phyloP scores from a whole-genome alignment of 352 stramenopile species.

The Phytophthora sp. region DNA sequence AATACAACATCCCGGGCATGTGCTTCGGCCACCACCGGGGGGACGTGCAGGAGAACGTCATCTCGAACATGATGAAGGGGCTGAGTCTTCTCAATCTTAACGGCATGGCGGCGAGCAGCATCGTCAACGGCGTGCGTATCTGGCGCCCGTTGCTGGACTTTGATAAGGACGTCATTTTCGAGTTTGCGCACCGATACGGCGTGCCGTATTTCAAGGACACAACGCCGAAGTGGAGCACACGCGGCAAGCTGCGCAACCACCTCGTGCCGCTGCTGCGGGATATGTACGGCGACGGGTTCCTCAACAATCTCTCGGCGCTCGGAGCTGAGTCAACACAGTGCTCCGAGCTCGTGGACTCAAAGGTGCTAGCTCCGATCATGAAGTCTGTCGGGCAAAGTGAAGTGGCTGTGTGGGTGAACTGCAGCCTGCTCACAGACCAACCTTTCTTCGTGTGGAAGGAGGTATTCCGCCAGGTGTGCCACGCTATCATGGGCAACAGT shows the following conservation, averaged over 20 bases:
- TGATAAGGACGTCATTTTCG: slow-evolving; percentile 95
- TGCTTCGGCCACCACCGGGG: slow-evolving; percentile 97
- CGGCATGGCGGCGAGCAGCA: slow-evolving; percentile 90
- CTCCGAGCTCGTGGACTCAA: slow-evolving; percentile 63
- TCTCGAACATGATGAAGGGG: slow-evolving; percentile 98
- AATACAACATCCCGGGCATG: slow-evolving; percentile 86
- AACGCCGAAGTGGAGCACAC: slow-evolving; percentile 96
- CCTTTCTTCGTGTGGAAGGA: slow-evolving; percentile 90
- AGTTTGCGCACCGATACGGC: slow-evolving; percentile 95
- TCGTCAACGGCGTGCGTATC: slow-evolving; percentile 83
- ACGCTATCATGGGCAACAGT: slow-evolving; percentile 79
- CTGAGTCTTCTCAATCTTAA: slow-evolving; percentile 93
- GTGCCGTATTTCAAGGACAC: slow-evolving; percentile 98
- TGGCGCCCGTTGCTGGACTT: slow-evolving; percentile 94
- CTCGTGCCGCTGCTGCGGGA: slow-evolving; percentile 94
- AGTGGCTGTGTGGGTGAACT: slow-evolving; percentile 78
- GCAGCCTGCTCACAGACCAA: slow-evolving; percentile 53
- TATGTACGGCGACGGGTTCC: slow-evolving; percentile 94
- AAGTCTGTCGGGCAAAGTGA: slow-evolving; percentile 57
- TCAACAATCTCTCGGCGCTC: slow-evolving; percentile 83
- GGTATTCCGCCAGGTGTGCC: slow-evolving; percentile 82
- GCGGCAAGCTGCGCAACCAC: slow-evolving; percentile 95
- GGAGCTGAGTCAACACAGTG: slow-evolving; percentile 84
- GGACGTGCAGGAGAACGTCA: slow-evolving; percentile 98
- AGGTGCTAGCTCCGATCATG: slow-evolving; percentile 70